Evolutionary conservation across 495 filamentous ascomycete genomes (phyloP).

Genomic region (Rostrohypoxylon terebratum): DNA sequence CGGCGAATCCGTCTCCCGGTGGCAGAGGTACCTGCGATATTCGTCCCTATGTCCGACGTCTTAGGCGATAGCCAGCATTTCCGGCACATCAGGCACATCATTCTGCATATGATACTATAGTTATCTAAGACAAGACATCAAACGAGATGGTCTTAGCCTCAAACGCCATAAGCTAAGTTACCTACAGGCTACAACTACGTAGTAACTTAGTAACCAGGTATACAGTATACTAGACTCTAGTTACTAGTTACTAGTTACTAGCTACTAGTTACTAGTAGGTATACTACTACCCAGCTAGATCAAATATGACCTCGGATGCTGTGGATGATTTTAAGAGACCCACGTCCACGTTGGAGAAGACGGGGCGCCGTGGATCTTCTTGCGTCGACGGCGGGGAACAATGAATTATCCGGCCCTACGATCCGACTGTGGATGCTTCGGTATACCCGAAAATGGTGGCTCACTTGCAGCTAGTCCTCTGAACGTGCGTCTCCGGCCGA

Average conservation of each 20-base stretch:
- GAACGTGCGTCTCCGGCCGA: slow-evolving; percentile 34
- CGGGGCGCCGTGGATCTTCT: neutral
- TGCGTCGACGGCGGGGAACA: slow-evolving; percentile 16
- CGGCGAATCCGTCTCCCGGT: slow-evolving; percentile 38
- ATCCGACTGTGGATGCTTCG: slow-evolving; percentile 14
- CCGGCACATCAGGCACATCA: neutral
- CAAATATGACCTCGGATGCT: slow-evolving; percentile 15
- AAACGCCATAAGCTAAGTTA: slow-evolving; percentile 10
- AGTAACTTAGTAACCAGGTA: no score
- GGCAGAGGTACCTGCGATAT: slow-evolving; percentile 11
- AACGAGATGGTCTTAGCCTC: slow-evolving; percentile 8
- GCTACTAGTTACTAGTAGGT: no score
- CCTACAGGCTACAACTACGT: no score
- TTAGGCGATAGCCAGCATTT: neutral
- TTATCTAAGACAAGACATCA: slow-evolving; percentile 3
- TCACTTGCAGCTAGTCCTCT: slow-evolving; percentile 33
- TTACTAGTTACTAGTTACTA: no score
- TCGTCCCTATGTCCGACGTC: slow-evolving; percentile 8
- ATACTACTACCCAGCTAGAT: neutral
- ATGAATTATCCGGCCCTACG: slow-evolving; percentile 24
- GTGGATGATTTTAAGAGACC: neutral
- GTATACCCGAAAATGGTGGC: slow-evolving; percentile 44
- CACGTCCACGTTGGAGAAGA: slow-evolving; percentile 6
- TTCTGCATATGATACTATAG: neutral
- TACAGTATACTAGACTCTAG: no score